Base-by-base conservation (phyloP, 352 stramenopile species). In the Phytophthora pistaciae region DNA sequence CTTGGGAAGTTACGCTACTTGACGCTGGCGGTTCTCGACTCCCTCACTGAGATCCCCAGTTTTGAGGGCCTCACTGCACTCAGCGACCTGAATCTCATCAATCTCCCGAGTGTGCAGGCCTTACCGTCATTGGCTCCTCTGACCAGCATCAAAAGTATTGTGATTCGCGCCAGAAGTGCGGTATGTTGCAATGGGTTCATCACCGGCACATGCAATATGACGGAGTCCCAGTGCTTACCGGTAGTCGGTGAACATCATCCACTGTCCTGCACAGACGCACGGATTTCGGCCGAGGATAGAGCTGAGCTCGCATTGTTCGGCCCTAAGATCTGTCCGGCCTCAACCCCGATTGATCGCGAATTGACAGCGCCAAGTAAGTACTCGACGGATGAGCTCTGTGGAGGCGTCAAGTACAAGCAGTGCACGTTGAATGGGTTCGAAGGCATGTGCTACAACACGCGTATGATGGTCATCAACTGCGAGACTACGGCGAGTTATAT, bases 371-470 rank as follows among this genome's bases (percentile, higher is more conserved):
- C 70, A 10, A 72, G 56, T 4, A 48, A 56, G 18, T 23, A 65
- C 14, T 70, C 74, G 18, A 71, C 74, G 1, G 70, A 85, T 14
- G 64, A 71, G 16, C 56, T 79, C 1, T 82, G 78, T 25, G 62
- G 48, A 2, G 78, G 78, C 1, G 52, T 79, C 5, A 48, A 66
- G 23, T 85, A 75, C 29, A 80, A 79, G 7, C 14, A 77, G 10
- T 85, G 78, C 46, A 56, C 36, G 31, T 40, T 77, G 10, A 38
- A 63, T 10, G 68, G 64, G 5, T 10, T n/a, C 3, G 61, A 72
- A 33, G 78, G 78, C 5, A 85, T 85, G 0, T 83, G 78, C 65
- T 80, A 64, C 66, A 85, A 82, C 21, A 72, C 49, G 5, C 64
- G 66, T 0, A 78, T 82, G 72, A 70, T 79, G 57, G 73, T 85